phyloP scores from a whole-genome alignment of 2,329 filamentous ascomycete species.

The Parastagonospora nodorum region DNA sequence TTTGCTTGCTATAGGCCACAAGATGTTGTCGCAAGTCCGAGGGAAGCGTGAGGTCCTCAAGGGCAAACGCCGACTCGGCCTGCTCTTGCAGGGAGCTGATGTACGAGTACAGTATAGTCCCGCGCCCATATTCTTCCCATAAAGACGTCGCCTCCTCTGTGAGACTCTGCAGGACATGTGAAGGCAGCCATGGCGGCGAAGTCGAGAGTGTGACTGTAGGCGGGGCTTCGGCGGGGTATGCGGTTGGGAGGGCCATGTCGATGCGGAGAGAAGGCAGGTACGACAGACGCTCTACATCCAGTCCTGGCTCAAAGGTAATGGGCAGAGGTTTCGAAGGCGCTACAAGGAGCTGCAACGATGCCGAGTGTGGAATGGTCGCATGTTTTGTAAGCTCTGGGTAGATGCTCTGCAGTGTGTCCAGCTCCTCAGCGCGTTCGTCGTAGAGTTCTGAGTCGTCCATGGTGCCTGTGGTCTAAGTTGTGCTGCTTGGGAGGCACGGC shows the following conservation, averaged over 20 bases:
- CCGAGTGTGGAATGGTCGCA: conserved; percentile 48
- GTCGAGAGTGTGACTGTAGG: conserved; percentile 58
- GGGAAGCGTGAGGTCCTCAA: conserved; percentile 55
- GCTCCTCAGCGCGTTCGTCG: conserved; percentile 65
- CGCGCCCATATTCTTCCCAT: conserved; percentile 65
- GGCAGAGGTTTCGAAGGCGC: conserved; percentile 58
- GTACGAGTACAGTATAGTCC: conserved; percentile 63
- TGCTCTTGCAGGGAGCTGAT: conserved; percentile 65
- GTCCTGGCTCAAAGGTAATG: conserved; percentile 29
- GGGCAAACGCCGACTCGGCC: conserved; percentile 60
- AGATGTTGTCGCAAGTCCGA: conserved; percentile 67
- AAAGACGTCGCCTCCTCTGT: conserved; percentile 54
- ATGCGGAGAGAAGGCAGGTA: conserved; percentile 63
- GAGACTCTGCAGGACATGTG: conserved; percentile 51
- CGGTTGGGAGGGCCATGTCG: conserved; percentile 57
- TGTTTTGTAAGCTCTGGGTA: conserved; percentile 64
- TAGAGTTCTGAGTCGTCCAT: conserved; percentile 45
- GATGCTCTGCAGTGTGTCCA: conserved; percentile 64
- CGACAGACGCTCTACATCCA: conserved; percentile 54
- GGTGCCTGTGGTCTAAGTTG: neutral
- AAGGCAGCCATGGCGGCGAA: conserved; percentile 59
- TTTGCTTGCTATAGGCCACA: conserved; percentile 77
- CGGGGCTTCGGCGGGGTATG: conserved; percentile 60
- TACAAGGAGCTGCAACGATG: conserved; percentile 61
- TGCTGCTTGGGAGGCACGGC: neutral